Evolutionary conservation across 75 land plant species (phyloP).

Genomic region (Chamaecyparis obtusa): DNA sequence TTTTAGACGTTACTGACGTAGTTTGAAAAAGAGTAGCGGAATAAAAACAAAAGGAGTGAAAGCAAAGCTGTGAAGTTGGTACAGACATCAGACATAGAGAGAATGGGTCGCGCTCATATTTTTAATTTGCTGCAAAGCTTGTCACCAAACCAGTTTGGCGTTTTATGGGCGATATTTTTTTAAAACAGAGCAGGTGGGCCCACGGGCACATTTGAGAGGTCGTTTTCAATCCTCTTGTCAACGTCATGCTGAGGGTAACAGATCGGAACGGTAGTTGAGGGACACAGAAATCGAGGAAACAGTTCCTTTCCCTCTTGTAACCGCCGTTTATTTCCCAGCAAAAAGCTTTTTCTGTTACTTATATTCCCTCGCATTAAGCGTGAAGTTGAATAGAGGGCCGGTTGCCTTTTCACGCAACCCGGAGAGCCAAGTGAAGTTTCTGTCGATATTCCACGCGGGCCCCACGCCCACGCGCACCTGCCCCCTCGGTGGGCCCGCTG

Average conservation of each 20-base stretch:
- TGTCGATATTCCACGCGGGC: not conserved
- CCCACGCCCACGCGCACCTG: not conserved
- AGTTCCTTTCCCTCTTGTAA: not conserved
- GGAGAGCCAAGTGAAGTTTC: not conserved
- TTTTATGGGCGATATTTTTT: not conserved
- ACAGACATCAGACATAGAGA: accelerated
- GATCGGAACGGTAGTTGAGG: not conserved
- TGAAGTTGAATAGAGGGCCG: not conserved
- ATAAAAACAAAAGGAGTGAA: too few species aligned
- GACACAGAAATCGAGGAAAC: not conserved
- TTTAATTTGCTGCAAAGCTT: not conserved
- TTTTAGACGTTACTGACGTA: too few species aligned
- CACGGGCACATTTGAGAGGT: not conserved
- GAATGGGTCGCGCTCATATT: not conserved
- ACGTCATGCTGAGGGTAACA: not conserved
- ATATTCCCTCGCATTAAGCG: not conserved
- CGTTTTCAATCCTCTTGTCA: not conserved
- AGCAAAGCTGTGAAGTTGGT: too few species aligned
- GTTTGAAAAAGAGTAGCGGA: too few species aligned
- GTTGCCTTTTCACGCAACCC: not conserved
- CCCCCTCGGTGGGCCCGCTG: not conserved
- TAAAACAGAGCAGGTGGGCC: not conserved
- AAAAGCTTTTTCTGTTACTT: not conserved
- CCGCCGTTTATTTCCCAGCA: not conserved
- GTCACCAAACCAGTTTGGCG: not conserved